These are phyloP conservation scores for Fomitopsis serialis DNA, from an alignment of 768 basidiomycete species.

Conservation along the genomic window DNA sequence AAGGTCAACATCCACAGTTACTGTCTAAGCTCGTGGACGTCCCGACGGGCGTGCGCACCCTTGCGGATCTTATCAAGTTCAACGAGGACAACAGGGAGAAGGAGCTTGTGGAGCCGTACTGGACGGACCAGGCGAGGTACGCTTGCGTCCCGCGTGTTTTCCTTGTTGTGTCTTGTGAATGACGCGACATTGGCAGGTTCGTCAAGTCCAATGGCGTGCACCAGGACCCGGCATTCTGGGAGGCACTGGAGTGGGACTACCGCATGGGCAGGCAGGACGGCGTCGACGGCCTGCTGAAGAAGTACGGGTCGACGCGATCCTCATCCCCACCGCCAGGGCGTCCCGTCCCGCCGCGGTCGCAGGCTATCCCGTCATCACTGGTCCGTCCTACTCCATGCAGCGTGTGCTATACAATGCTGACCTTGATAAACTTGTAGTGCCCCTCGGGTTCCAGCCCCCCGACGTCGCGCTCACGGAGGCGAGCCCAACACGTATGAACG, in stretches of 20 bases:
- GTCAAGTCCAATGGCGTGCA: conserved; percentile 20
- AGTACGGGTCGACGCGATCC: conserved; percentile 28
- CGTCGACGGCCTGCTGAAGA: conserved; percentile 28
- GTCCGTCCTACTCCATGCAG: conserved; percentile 20
- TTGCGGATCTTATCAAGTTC: conserved; percentile 54
- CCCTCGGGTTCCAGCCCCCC: conserved; percentile 35
- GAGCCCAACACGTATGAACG: conserved; percentile 29
- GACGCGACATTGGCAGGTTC: conserved; percentile 14
- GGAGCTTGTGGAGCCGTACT: conserved; percentile 35
- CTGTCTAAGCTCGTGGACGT: conserved; percentile 41
- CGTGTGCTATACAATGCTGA: no score
- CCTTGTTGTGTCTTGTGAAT: no score
- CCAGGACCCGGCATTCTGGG: conserved; percentile 25
- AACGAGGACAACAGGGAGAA: conserved; percentile 44
- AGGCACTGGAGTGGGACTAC: conserved; percentile 24
- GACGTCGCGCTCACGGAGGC: conserved; percentile 26
- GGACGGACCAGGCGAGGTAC: conserved; percentile 31
- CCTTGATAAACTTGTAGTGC: conserved; percentile 17
- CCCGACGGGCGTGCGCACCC: conserved; percentile 49
- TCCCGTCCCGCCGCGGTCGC: conserved; percentile 43
- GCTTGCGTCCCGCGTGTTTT: background rate
- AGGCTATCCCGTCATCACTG: conserved; percentile 63
- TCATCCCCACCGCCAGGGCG: conserved; percentile 18
- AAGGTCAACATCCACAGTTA: conserved; percentile 54
- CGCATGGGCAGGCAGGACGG: conserved; percentile 27